Base-by-base conservation (phyloP, 441 rosid genomes). In the Eruca vesicaria region DNA sequence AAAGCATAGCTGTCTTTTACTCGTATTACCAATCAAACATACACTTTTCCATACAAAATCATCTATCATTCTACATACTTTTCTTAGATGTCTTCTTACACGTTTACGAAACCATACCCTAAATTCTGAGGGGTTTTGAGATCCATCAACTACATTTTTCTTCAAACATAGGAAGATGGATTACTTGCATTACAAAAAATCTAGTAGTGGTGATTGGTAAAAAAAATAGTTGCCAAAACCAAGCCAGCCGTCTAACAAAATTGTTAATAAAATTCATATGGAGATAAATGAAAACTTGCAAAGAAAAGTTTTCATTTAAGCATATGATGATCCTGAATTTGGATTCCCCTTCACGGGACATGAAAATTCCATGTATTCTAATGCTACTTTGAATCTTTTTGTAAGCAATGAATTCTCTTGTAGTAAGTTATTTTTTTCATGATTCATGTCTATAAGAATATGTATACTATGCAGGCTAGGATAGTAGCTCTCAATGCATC, bases 331-430 rank as follows among this genome's bases (percentile, higher is more conserved):
- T 0, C 89, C 89, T 83, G 90, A 92, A 92, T 90, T 90, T 87
- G 94, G 90, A 92, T 91, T 89, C 90, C 80, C 92, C 93, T 91
- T 87, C 93, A 32, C 85, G 93, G 84, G 79, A 88, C 92, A 90
- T 89, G 79, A 64, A 79, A 85, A 66, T 9, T 56, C 87, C 84
- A 90, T 90, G 96, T 79, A 79, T 87, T 94, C 29, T 82, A 93
- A 90, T 90, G 91, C 89, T 63, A 61, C 63, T 68, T 61, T 35
- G 2, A 50, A 61, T 68, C 26, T 68, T 15, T 45, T 45, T 45
- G 15, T 45, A 45, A 45, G 50, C 50, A 43, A 45, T 45, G 16
- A 6, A 45, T 45, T 45, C 15, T 45, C 52, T 45, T n/a, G 9
- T 6, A n/a, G 52, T 45, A 45, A 45, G 52, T 45, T 15, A n/a